Percentiles rank a stretch among this genome's conserved stretches.
phyloP scores from a whole-genome alignment of 2,329 filamentous ascomycete species.

The Pestalotiopsis sp. region DNA sequence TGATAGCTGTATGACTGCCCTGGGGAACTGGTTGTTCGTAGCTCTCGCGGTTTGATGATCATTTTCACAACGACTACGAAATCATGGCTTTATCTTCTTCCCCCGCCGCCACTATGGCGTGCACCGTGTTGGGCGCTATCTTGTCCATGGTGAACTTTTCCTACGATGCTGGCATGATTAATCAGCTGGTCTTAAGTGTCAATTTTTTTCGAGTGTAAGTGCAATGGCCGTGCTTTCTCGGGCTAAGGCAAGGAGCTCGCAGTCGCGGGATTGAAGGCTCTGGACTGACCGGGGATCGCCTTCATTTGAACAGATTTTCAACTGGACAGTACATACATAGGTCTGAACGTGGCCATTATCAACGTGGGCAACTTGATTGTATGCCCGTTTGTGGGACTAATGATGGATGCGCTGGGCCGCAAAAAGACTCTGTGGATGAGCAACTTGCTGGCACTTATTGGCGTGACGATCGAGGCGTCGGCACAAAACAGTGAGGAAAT shows the following conservation, averaged over 20 bases:
- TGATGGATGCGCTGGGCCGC: background rate
- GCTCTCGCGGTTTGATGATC: background rate
- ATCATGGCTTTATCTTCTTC: background rate
- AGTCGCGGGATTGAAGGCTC: background rate
- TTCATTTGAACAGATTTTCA: background rate
- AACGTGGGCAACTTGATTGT: background rate
- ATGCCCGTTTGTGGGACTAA: background rate
- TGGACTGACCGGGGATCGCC: background rate
- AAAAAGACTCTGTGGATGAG: background rate
- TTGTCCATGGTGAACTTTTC: constrained; percentile 1
- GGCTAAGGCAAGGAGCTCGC: background rate
- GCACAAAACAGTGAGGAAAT: background rate
- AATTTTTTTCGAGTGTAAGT: background rate
- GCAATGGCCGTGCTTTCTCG: background rate
- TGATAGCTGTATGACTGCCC: background rate
- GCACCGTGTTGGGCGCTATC: background rate
- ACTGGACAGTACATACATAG: background rate
- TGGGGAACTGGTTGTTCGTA: background rate
- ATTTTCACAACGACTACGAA: background rate
- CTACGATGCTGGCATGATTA: constrained; percentile 1
- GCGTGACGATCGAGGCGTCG: background rate
- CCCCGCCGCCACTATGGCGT: background rate
- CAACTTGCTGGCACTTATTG: background rate
- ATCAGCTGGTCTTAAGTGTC: background rate
- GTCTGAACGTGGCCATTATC: background rate